Evolutionary conservation across 768 basidiomycete genomes (phyloP), one percentile per base, ranked within the genome.

Genomic region (Kwoniella bestiolae): DNA sequence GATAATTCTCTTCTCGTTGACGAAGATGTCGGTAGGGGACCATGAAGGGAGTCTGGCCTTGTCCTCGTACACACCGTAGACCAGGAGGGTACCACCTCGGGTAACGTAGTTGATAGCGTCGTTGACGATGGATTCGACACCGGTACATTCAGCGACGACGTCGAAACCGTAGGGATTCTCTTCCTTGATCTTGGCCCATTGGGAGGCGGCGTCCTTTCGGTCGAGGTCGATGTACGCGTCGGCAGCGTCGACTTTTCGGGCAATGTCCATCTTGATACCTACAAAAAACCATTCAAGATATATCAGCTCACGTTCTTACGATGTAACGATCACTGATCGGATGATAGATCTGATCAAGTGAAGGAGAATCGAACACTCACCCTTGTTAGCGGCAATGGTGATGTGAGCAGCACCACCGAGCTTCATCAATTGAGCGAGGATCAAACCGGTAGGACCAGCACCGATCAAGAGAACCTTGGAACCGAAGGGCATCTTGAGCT

Each of bases 391-490:
- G 0, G 91, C 92, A 63, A 95, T 87, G 57, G 91, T 90, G 61
- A 94, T 86, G 65, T 86, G 86, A 25, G 86, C 83, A 16, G 92
- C 92, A 47, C 92, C 92, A 77, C 93, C 94, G 46, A 91, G 84
- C 63, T 91, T 92, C 65, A 94, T 84, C 25, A 95, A 84, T 79
- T 94, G 92, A 0, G 92, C 88, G 49, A 95, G 86, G 67, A 94
- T 91, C 35, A 94, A 85, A n/a, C 92, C 90, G 3, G 92, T 94
- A 0, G 92, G 92, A 12, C 92, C 92, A n/a, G 92, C 90, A 56
- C 92, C 92, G 50, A 94, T 85, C 35, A 94, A 83, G 57, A 95
- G 86, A 21, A 90, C 91, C 55, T 93, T 91, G 44, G 90, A 83
- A 28, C 92, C 92, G 64, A 93, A 90, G 3, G 89, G 87, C 1